These are phyloP conservation scores for Aureobasidium subglaciale DNA, from an alignment of 2,329 filamentous ascomycete species.

Conservation along the genomic window DNA sequence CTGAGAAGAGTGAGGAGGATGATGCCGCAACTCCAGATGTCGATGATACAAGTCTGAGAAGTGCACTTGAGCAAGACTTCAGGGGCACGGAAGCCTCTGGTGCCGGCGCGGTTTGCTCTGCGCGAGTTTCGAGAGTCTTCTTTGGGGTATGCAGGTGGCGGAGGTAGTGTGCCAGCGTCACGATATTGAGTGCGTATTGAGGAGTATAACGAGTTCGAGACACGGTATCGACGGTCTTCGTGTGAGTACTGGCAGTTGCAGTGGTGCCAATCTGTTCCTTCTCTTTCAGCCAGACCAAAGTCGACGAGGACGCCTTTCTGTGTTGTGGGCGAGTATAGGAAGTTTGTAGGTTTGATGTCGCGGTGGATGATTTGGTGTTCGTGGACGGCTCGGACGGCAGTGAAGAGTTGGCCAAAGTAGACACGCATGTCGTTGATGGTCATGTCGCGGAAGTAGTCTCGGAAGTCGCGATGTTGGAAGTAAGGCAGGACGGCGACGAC, in stretches of 20 bases:
- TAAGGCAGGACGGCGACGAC: slow-evolving; percentile 92
- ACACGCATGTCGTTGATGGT: slow-evolving; percentile 76
- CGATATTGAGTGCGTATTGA: slow-evolving; percentile 15
- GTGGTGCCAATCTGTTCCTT: slow-evolving; percentile 64
- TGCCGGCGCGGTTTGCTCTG: slow-evolving; percentile 89
- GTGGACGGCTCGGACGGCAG: slow-evolving; percentile 77
- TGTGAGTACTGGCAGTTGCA: slow-evolving; percentile 71
- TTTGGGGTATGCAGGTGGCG: slow-evolving; percentile 68
- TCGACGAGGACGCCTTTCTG: slow-evolving; percentile 91
- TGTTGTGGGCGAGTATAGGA: slow-evolving; percentile 77
- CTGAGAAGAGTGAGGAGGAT: slow-evolving; percentile 92
- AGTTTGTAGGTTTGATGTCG: slow-evolving; percentile 97
- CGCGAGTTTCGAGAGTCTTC: slow-evolving; percentile 81
- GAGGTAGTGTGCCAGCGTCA: slow-evolving; percentile 24
- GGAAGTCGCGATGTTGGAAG: slow-evolving; percentile 91
- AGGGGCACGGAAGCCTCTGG: slow-evolving; percentile 88
- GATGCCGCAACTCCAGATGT: slow-evolving; percentile 96
- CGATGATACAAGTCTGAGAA: slow-evolving; percentile 82
- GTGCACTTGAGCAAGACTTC: slow-evolving; percentile 98
- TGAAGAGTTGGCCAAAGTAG: slow-evolving; percentile 84
- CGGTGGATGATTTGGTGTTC: slow-evolving; percentile 79
- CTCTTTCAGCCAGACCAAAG: slow-evolving; percentile 84
- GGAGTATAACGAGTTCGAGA: slow-evolving; percentile 52
- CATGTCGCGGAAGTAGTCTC: slow-evolving; percentile 89
- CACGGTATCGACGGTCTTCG: slow-evolving; percentile 53